Evolutionary conservation across 2,329 filamentous ascomycete species (phyloP), one percentile per base, ranked within the genome.

Genomic region (Cercospora zeae-maydis): DNA sequence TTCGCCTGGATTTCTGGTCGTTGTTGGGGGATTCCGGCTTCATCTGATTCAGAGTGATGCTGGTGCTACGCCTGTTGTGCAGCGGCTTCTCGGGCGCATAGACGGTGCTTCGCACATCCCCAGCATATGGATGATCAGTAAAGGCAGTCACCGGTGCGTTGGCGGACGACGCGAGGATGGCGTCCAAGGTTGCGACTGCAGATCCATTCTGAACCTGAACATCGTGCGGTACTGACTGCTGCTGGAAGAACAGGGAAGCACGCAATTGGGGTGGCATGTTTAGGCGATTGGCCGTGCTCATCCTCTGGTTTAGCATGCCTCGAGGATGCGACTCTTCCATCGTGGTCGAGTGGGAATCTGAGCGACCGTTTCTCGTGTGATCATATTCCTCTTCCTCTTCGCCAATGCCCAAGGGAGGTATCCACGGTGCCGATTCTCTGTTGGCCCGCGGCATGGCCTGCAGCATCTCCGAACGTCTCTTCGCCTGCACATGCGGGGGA

Each of bases 221-320:
- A 54, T 87, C 80, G 49, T 86, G 79, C 1, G 79, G 70, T 7
- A 83, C 74, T 1, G 84, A 80, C 0, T 88, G 88, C 3, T 80
- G 79, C 62, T 98, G 93, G 72, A 98, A 98, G 77, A 91, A 98
- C 30, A 90, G 86, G 70, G 88, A 96, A n/a, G 95, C 95, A 64
- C 93, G 86, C 36, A 98, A 82, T 70, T 96, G 92, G 0, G 93
- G 86, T 2, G 93, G 92, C 13, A 97, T 75, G 55, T 83, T 82
- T 67, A 70, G 60, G 8, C 71, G 56, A 51, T 78, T 79, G 59
- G 75, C 71, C 55, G 75, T 72, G 63, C 75, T 77, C 63, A 73
- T 73, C 4, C 75, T 70, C 34, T 75, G 65, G 57, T 76, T 72
- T 37, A 72, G 65, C 53, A 68, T 69, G 14, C 66, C 64, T 21